Percentiles rank a stretch among this genome's conserved stretches.
Conservation (phyloP, 2,329 filamentous ascomycete species). For the Nothophoma quercina region DNA sequence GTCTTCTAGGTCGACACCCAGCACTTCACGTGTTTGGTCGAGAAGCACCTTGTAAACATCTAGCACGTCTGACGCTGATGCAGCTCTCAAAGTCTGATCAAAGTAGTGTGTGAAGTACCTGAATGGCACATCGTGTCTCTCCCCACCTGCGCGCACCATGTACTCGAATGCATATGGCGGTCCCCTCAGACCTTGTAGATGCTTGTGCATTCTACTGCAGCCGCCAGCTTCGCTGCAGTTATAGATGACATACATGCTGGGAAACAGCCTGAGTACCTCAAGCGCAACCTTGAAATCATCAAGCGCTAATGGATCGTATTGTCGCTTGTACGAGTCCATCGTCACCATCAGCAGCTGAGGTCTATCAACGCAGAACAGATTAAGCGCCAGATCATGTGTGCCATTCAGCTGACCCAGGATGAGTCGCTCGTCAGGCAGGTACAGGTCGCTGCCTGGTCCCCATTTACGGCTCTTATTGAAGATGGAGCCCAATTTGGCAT, state of each 20-base stretch:
- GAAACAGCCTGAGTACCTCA: constrained; percentile 41
- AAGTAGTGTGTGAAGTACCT: constrained; percentile 46
- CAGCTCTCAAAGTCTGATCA: constrained; percentile 17
- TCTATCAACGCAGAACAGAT: constrained; percentile 59
- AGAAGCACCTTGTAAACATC: constrained; percentile 32
- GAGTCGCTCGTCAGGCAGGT: constrained; percentile 53
- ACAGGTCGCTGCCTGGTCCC: constrained; percentile 51
- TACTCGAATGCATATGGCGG: constrained; percentile 41
- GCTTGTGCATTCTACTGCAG: constrained; percentile 59
- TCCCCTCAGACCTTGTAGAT: constrained; percentile 54
- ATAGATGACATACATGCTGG: constrained; percentile 53
- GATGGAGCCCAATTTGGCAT: constrained; percentile 24
- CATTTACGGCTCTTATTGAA: constrained; percentile 33
- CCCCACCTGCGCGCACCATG: constrained; percentile 34
- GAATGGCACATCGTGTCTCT: constrained; percentile 44
- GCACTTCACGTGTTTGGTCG: constrained; percentile 13
- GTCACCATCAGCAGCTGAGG: constrained; percentile 60
- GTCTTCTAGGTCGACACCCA: constrained; percentile 19
- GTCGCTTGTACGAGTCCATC: constrained; percentile 55
- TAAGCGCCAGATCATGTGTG: constrained; percentile 57
- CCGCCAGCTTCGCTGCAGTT: constrained; percentile 57
- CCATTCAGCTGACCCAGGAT: constrained; percentile 51
- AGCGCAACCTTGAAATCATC: constrained; percentile 53
- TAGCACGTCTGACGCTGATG: constrained; percentile 20
- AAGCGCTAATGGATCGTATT: constrained; percentile 52